A percentile compares a stretch with the other conserved stretches of the same genome.
phyloP scores from a whole-genome alignment of 352 stramenopile genomes.

The Globisporangium solare region DNA sequence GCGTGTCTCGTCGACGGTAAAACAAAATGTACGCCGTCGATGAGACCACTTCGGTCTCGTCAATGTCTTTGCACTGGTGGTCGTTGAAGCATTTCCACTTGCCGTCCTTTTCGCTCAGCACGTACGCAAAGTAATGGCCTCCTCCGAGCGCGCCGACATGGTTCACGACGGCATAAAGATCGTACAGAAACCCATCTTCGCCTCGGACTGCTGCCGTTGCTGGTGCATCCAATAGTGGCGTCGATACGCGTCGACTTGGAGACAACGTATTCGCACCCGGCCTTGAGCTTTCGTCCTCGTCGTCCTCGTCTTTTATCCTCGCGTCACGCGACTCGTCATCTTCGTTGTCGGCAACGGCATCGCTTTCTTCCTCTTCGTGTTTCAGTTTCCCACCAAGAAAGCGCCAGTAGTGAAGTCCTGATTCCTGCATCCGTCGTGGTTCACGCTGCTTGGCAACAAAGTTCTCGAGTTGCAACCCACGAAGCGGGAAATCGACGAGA shows the following conservation, averaged over 20 bases:
- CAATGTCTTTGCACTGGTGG: slow-evolving; percentile 86
- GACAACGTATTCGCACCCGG: background rate
- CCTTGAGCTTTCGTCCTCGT: slow-evolving; percentile 4
- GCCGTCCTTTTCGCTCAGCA: slow-evolving; percentile 74
- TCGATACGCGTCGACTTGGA: slow-evolving; percentile 11
- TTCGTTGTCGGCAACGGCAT: slow-evolving; percentile 7
- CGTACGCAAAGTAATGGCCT: slow-evolving; percentile 94
- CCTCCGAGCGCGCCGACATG: slow-evolving; percentile 94
- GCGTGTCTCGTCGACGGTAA: slow-evolving; percentile 77
- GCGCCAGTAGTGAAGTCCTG: slow-evolving; percentile 60
- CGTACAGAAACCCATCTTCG: slow-evolving; percentile 83
- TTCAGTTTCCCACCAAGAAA: slow-evolving; percentile 75
- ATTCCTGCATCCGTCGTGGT: slow-evolving; percentile 35
- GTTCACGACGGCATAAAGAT: slow-evolving; percentile 97
- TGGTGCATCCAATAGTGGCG: slow-evolving; percentile 47
- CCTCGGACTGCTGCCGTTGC: slow-evolving; percentile 49
- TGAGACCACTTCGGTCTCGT: slow-evolving; percentile 81
- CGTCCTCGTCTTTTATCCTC: background rate
- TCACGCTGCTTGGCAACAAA: slow-evolving; percentile 71
- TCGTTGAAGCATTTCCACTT: slow-evolving; percentile 99
- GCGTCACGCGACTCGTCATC: too few species aligned
- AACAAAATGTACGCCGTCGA: slow-evolving; percentile 90
- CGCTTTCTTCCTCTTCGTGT: slow-evolving; percentile 3
- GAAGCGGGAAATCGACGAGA: slow-evolving; percentile 94
- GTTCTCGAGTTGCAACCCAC: slow-evolving; percentile 85